phyloP scores from a whole-genome alignment of 2,329 filamentous ascomycete genomes.

The Chaetomiaceae sp. region DNA sequence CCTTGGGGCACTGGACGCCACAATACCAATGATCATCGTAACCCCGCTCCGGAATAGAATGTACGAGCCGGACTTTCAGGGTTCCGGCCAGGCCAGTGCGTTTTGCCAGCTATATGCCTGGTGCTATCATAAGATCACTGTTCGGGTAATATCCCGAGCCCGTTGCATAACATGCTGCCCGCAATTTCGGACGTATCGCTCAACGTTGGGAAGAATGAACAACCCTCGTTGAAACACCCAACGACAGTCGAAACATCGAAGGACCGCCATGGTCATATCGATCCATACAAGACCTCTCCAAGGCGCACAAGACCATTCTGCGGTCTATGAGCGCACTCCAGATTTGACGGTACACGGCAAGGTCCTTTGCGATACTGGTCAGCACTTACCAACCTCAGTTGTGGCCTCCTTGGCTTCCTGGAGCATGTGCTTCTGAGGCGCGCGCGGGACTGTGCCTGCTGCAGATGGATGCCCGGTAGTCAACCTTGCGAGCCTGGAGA shows the following conservation, averaged over 20 bases:
- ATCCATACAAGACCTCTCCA: not conserved
- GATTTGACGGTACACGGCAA: no score
- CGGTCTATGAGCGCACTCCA: not conserved
- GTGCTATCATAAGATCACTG: conserved; percentile 20
- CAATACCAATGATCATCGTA: conserved; percentile 14
- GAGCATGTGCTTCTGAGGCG: not conserved
- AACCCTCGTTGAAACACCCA: conserved; percentile 8
- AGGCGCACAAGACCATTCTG: no score
- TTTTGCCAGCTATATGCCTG: conserved; percentile 17
- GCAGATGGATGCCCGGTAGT: not conserved
- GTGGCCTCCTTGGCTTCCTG: not conserved
- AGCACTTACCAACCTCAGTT: not conserved
- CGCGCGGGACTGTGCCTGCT: not conserved
- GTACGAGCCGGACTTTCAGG: conserved; percentile 13
- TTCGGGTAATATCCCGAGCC: conserved; percentile 15
- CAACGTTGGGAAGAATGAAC: not conserved
- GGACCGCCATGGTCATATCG: not conserved
- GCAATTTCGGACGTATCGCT: conserved; percentile 17
- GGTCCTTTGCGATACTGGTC: no score
- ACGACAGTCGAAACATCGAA: not conserved
- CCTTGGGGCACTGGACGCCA: conserved; percentile 7
- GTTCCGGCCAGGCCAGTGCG: conserved; percentile 1
- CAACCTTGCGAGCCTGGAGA: no score
- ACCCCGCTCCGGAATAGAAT: conserved; percentile 17
- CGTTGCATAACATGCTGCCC: not conserved